Evolutionary conservation across 495 filamentous ascomycete species (phyloP), one percentile per base, ranked within the genome.

Genomic region (Penicillium dipodomyicola): DNA sequence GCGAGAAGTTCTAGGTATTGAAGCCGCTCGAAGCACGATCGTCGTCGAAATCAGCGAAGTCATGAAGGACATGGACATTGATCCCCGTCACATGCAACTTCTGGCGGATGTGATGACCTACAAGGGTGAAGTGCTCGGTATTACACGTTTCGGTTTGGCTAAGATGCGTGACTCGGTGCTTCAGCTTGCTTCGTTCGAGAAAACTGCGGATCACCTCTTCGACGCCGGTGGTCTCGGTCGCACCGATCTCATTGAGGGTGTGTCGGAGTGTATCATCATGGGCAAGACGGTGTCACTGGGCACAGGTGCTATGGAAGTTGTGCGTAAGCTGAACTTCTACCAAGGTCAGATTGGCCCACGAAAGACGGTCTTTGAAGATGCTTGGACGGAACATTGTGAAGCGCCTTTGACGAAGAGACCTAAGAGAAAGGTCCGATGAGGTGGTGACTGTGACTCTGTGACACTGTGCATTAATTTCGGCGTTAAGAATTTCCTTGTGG

Each of bases 31-130:
- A 42, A 80, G 77, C 10, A 93, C 89, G 14, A 96, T 96, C 64
- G 82, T 91, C 42, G 76, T 73, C 17, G 92, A 96, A 76, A 96
- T 96, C 65, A 73, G 77, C 48, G 70, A 70, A 20, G 92, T 96
- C 67, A 96, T 96, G 91, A 82, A 79, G 44, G 83, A 85, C 65
- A 97, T 98, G 94, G 84, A 85, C 74, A 97, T 98, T 62, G 94
- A 98, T 77, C 94, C 94, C 27, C 88, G 95, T 32, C 94, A 98
- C 80, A 97, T 98, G 92, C 89, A 97, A 69, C 83, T 98, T 8
- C 82, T 98, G 15, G 93, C 94, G n/a, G 95, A 98, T 57, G 91
- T 97, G 35, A 98, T 98, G 94, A 98, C 94, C 6, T 97, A 93
- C 81, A 96, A 96, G 74, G 94, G 94, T 46, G 93, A 97, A 59